Base-by-base conservation (phyloP, 163 green algal species). In the Scenedesmus sp. region DNA sequence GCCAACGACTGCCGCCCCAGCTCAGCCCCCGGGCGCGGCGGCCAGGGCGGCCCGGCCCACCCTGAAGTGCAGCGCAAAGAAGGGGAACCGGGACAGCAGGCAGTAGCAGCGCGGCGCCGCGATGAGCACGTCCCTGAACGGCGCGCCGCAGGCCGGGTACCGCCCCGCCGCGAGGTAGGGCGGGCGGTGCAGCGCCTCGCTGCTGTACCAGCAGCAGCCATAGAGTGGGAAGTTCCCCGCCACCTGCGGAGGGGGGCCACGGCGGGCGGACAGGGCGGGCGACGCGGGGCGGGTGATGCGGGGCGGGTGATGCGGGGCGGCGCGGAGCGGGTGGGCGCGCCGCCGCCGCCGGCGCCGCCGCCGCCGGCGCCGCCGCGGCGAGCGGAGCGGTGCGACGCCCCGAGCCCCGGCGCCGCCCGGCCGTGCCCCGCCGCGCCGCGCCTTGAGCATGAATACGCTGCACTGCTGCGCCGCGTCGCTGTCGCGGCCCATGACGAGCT, bases 41-140 rank as follows among this genome's bases (percentile, higher is more conserved):
- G 45, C 45, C n/a, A n/a, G n/a, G n/a, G n/a, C 56, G 24, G 24
- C n/a, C 7, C 44, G 26, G 36, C 87, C 39, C 63, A 95, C 93
- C 86, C 95, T 90, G 72, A 98, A 95, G 84, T 97, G 94, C 60
- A 97, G 87, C 13, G 83, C 81, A 81, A 98, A 98, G 80, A 98
- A 97, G 47, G 94, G 94, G 79, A 94, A 90, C 67, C 89, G 86
- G 1, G 87, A 93, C 31, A 98, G 86, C 44, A 98, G 81, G 88
- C 92, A 97, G 84, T 98, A 98, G 81, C 92, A 97, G 44, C 94
- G 89, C 4, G 92, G 93, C 2, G 94, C 94, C 0, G 89, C 75
- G 33, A 96, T 90, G 42, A 97, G 76, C 72, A 92, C 95, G n/a
- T 85, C 78, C 15, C 53, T 65, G 58, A 92, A 90, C 24, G 92